Base-by-base conservation (phyloP, 2,329 filamentous ascomycete genomes). In the Chaetomiaceae sp. region DNA sequence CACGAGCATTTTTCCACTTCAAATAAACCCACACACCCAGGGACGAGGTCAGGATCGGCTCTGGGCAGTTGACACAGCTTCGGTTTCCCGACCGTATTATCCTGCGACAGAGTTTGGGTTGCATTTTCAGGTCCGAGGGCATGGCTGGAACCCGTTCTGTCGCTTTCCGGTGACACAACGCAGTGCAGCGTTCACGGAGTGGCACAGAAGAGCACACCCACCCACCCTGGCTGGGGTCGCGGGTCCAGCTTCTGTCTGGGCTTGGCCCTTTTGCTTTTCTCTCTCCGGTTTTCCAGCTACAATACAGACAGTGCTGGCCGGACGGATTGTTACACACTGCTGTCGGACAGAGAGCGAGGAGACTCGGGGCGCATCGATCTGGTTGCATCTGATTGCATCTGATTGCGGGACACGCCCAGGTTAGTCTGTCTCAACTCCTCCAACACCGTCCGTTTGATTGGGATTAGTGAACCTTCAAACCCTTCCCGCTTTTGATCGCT, bases 151-250 rank as follows among this genome's bases (percentile, higher is more conserved):
- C 11, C 29, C 25, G 3, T 11, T 9, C 48, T 51, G 53, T 37
- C 25, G 43, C 48, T 48, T 38, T 21, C 53, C 43, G 43, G 53
- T 51, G 43, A 47, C 47, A 51, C 53, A 40, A 36, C 43, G 27
- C 30, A 4, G 43, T 55, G 41, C n/a, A n/a, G n/a, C n/a, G n/a
- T 47, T 48, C 37, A 48, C 47, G 23, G 42, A 38, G 53, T 51
- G 53, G 20, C 34, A 55, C 33, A 32, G 41, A 11, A 49, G 37
- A 54, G n/a, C n/a, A n/a, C n/a, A n/a, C n/a, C n/a, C n/a, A n/a
- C n/a, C n/a, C n/a, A n/a, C n/a, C n/a, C 38, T 16, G 6, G 16
- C 18, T n/a, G 4, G 27, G 30, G 18, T n/a, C n/a, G 10, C n/a
- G 20, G 18, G 10, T 20, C 16, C 20, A 5, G 21, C 18, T 20